phyloP scores from a whole-genome alignment of 257 asterid species.

The Sherardia arvensis region DNA sequence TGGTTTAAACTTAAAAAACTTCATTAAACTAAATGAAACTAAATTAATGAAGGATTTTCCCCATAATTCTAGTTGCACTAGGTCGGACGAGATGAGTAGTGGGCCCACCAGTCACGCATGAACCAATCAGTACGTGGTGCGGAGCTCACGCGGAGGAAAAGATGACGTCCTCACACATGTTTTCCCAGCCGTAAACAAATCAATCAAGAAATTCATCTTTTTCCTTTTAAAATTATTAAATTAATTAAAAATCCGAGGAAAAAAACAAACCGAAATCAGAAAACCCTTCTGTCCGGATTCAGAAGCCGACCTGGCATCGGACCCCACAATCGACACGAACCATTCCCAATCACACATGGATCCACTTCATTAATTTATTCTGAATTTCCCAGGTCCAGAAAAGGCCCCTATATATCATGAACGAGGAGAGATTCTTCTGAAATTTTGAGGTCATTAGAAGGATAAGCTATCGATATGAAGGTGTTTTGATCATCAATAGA shows the following conservation, averaged over 20 bases:
- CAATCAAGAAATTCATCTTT: not conserved
- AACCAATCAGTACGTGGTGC: no score
- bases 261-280: not conserved
- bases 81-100: no score
- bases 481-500: conserved; percentile 10
- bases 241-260: not conserved
- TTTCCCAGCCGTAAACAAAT: no score
- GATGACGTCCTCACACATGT: no score
- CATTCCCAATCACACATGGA: conserved; percentile 1
- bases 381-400: not conserved
- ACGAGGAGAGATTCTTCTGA: conserved; percentile 17
- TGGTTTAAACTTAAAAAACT: no score
- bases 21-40: no score
- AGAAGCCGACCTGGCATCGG: conserved; percentile 13
- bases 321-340: not conserved
- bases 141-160: no score
- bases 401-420: not conserved
- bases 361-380: not conserved
- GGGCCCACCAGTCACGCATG: no score
- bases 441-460: conserved; percentile 27
- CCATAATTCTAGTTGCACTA: no score
- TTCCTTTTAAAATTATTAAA: no score
- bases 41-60: no score
- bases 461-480: conserved; percentile 28
- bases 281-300: conserved; percentile 13